Percentiles rank a stretch among this genome's conserved stretches.
phyloP scores from a whole-genome alignment of 306 rosid species.

The Vachellia pachyceras region DNA sequence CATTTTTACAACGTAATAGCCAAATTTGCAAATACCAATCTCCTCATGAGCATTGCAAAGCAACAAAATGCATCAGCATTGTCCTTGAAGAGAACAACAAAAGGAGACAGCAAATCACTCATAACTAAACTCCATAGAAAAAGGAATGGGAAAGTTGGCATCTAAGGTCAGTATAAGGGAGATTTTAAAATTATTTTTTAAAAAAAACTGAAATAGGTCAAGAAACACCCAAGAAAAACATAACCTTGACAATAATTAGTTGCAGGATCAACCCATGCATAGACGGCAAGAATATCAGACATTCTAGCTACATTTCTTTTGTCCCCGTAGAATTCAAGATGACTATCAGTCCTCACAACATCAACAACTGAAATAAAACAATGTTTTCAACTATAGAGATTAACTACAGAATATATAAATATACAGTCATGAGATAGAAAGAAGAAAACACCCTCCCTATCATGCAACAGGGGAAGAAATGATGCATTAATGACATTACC shows the following conservation, averaged over 20 bases:
- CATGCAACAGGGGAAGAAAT: conserved; percentile 24
- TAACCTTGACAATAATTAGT: conserved; percentile 98
- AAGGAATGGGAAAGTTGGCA: conserved; percentile 35
- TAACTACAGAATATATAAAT: conserved; percentile 7
- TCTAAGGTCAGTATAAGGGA: conserved; percentile 27
- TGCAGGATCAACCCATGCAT: conserved; percentile 98
- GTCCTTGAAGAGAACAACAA: conserved; percentile 90
- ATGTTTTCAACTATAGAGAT: conserved; percentile 43
- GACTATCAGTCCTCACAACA: conserved; percentile 94
- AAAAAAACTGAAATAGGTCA: conserved; percentile 21
- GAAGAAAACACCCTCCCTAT: conserved; percentile 19
- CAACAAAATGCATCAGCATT: conserved; percentile 99
- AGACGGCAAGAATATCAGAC: conserved; percentile 98
- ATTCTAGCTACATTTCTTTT: conserved; percentile 88
- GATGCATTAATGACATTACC: conserved; percentile 52
- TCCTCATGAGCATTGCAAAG: conserved; percentile 96
- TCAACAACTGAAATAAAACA: conserved; percentile 74
- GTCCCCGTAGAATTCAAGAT: conserved; percentile 90
- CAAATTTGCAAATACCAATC: conserved; percentile 77
- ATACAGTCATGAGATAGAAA: conserved; percentile 6
- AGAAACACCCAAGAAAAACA: conserved; percentile 38
- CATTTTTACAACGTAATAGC: conserved; percentile 25
- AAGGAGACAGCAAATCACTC: conserved; percentile 99
- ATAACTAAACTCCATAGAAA: conserved; percentile 67
- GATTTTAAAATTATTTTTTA: not conserved